Evolutionary conservation across 208 protist genomes (phyloP).

Genomic region (Strigomonas galati): DNA sequence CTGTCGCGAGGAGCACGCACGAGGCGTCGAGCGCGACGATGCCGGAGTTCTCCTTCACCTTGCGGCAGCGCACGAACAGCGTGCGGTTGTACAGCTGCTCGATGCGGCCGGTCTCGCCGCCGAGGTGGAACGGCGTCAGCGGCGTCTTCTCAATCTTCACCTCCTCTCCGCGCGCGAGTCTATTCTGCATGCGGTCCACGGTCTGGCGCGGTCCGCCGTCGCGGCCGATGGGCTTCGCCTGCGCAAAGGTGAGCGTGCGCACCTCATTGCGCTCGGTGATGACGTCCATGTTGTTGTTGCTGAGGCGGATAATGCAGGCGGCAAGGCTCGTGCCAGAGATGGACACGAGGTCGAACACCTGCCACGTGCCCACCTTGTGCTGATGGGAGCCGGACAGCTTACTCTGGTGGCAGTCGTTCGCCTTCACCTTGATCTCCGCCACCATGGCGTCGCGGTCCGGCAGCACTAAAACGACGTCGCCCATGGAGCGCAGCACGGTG

Average conservation of each 20-base stretch:
- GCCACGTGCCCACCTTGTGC: slow-evolving; percentile 67
- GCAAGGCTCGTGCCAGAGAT: slow-evolving; percentile 58
- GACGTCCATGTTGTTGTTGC: slow-evolving; percentile 64
- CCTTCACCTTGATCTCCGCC: slow-evolving; percentile 66
- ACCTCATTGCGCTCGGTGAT: slow-evolving; percentile 80
- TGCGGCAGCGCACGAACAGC: slow-evolving; percentile 74
- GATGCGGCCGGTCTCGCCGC: slow-evolving; percentile 72
- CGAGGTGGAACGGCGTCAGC: slow-evolving; percentile 57
- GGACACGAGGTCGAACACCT: slow-evolving; percentile 83
- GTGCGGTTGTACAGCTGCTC: slow-evolving; percentile 84
- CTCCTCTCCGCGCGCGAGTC: slow-evolving; percentile 65
- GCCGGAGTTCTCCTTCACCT: slow-evolving; percentile 63
- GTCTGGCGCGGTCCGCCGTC: slow-evolving; percentile 48
- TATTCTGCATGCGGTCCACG: slow-evolving; percentile 70
- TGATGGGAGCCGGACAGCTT: slow-evolving; percentile 62
- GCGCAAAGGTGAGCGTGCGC: slow-evolving; percentile 57
- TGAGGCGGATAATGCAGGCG: slow-evolving; percentile 74
- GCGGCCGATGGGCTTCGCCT: slow-evolving; percentile 51
- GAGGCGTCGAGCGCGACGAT: slow-evolving; percentile 64
- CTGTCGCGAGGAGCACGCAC: slow-evolving; percentile 66
- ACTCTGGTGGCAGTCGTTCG: slow-evolving; percentile 85
- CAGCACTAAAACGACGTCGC: slow-evolving; percentile 76
- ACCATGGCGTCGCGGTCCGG: slow-evolving; percentile 53
- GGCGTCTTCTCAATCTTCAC: slow-evolving; percentile 62
- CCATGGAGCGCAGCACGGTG: slow-evolving; percentile 78